Conservation (phyloP, 1,284 basidiomycete species). For the Lignosus rhinocerotis region DNA sequence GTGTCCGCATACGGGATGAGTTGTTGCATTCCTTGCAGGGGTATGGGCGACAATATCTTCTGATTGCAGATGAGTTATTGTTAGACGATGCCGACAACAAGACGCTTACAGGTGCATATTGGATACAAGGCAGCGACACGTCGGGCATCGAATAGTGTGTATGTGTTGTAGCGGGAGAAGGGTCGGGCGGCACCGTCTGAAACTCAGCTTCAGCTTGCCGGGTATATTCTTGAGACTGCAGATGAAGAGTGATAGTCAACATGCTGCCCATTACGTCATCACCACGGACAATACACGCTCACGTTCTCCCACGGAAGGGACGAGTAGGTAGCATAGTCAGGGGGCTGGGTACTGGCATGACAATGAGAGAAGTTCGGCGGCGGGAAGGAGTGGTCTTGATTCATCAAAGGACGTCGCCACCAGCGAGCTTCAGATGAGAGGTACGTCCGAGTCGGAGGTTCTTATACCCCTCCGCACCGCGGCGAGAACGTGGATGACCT, state of each 20-base stretch:
- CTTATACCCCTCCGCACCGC: constrained; percentile 12
- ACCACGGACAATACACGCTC: neutral
- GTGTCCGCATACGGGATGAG: neutral
- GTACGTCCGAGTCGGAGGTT: neutral
- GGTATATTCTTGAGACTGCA: neutral
- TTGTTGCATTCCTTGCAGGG: constrained; percentile 6
- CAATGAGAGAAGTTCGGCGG: constrained; percentile 1
- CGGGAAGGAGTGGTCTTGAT: constrained; percentile 2
- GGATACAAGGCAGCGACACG: neutral
- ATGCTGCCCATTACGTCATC: neutral
- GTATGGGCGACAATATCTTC: constrained; percentile 12
- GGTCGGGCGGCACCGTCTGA: neutral
- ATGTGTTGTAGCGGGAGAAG: neutral
- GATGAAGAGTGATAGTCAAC: neutral
- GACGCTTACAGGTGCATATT: neutral
- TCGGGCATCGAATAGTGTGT: neutral
- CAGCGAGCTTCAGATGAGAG: neutral
- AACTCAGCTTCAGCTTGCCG: neutral
- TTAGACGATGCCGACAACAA: neutral
- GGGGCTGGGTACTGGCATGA: neutral
- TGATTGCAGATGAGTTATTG: too few species aligned
- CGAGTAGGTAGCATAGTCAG: neutral
- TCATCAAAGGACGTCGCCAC: constrained; percentile 7
- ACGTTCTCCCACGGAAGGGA: neutral
- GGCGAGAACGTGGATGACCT: constrained; percentile 16